Evolutionary conservation across 2,329 filamentous ascomycete genomes (phyloP).

Genomic region (Dryadomyces quercivorus): DNA sequence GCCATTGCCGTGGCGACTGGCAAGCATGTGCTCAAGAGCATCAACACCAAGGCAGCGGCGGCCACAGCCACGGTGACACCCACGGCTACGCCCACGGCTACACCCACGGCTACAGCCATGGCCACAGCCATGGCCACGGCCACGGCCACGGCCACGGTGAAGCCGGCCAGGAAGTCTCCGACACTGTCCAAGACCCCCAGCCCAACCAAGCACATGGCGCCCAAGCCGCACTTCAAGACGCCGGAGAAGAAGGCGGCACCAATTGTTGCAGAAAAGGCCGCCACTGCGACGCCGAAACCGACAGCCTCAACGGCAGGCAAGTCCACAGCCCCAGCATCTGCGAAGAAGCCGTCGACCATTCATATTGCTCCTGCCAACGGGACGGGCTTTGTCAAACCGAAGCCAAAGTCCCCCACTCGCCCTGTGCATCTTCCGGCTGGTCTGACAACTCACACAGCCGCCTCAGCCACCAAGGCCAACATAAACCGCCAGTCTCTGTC

Average conservation of each 20-base stretch:
- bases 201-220: not conserved
- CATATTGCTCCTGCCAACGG: slow-evolving; percentile 25
- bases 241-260: slow-evolving; percentile 21
- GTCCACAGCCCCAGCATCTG: slow-evolving; percentile 19
- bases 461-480: slow-evolving; percentile 50
- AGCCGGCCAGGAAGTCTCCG: slow-evolving; percentile 13
- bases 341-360: slow-evolving; percentile 31
- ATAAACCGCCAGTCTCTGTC: slow-evolving; percentile 27
- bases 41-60: slow-evolving; percentile 18
- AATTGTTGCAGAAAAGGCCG: not conserved
- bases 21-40: slow-evolving; percentile 18
- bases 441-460: slow-evolving; percentile 56
- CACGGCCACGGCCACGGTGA: too few relatives aligned
- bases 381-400: slow-evolving; percentile 41
- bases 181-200: not conserved
- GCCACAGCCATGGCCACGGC: too few relatives aligned
- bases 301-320: slow-evolving; percentile 15
- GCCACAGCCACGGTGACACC: too few relatives aligned
- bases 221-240: slow-evolving; percentile 18
- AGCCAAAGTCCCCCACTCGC: slow-evolving; percentile 56
- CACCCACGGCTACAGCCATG: too few relatives aligned
- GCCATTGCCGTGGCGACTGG: not conserved
- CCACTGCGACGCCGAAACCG: slow-evolving; percentile 15
- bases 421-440: slow-evolving; percentile 55
- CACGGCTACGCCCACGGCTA: too few relatives aligned